Evolutionary conservation across 73 alveolate species (phyloP).

Genomic region (Loxodes magnus): DNA sequence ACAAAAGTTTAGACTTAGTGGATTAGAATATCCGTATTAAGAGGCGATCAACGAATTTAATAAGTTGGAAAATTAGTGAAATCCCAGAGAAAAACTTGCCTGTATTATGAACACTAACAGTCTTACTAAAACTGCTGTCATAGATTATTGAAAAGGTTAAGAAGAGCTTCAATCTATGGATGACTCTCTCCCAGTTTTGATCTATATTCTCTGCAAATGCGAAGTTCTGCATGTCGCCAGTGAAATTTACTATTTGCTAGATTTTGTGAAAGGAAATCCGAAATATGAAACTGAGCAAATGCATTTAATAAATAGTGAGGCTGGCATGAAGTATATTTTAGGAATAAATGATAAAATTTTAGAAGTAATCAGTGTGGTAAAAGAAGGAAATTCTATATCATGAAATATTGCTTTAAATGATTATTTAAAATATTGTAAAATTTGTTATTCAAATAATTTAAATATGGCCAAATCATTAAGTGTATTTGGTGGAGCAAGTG

Average conservation of each 20-base stretch:
- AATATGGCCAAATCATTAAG: no score
- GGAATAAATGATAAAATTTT: no score
- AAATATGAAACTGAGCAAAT: conserved; percentile 1
- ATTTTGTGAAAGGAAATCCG: neutral
- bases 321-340: no score
- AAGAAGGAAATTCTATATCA: no score
- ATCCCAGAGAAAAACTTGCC: conserved; percentile 10
- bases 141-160: conserved; percentile 7
- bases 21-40: neutral
- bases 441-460: no score
- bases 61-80: neutral
- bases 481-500: conserved; percentile 12
- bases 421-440: no score
- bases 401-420: no score
- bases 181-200: neutral
- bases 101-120: neutral
- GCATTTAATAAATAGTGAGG: no score
- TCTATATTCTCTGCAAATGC: neutral
- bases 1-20: neutral
- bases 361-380: no score
- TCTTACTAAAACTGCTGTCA: neutral
- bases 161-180: neutral
- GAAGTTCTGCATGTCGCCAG: neutral
- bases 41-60: neutral
- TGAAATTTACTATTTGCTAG: neutral